Base-by-base conservation (phyloP, 139 green algal species). In the Micromonas pusilla region DNA sequence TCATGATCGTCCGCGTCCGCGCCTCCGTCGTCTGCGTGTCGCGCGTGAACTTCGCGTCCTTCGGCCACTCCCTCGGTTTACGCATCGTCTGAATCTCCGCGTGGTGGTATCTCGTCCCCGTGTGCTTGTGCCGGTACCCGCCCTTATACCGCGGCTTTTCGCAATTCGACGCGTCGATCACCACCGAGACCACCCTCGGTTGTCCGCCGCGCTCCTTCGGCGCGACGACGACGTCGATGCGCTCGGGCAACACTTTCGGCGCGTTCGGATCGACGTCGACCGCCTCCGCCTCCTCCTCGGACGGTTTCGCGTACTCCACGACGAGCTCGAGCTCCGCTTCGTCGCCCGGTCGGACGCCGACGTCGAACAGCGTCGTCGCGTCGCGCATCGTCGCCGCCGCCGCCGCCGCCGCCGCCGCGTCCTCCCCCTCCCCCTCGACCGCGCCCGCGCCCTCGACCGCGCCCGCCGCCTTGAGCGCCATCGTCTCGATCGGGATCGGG, bases 51-150 rank as follows among this genome's bases (percentile, higher is more conserved):
- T 89, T 86, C 33, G 63, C 66, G 80, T 86, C 81, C n/a, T 38
- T 81, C 52, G 73, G 26, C n/a, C 75, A 79, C 62, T 78, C 84
- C 66, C 85, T 81, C 70, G 86, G 72, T 25, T 78, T 82, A 67
- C 80, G 72, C 9, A 57, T 57, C n/a, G 90, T 92, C 83, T 93
- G 86, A 5, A 70, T 89, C n/a, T 28, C 54, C 21, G 87, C 88
- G 78, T 96, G 86, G 77, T 93, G 89, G 83, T 89, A 94, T 19
- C 88, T 54, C 0, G 78, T 54, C n/a, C 87, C 87, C 0, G 60
- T 88, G 25, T 73, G 75, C 67, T 89, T 90, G 82, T 92, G 81
- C 0, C 84, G 76, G 81, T 86, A 94, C 36, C 91, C 91, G 1
- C 90, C 91, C 21, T 91, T 33, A 78, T 86, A 93, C 2, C 79